Percentiles rank a stretch among this genome's conserved stretches.
Evolutionary conservation across 208 protist genomes (phyloP).

Genomic region (Leishmania braziliensis): DNA sequence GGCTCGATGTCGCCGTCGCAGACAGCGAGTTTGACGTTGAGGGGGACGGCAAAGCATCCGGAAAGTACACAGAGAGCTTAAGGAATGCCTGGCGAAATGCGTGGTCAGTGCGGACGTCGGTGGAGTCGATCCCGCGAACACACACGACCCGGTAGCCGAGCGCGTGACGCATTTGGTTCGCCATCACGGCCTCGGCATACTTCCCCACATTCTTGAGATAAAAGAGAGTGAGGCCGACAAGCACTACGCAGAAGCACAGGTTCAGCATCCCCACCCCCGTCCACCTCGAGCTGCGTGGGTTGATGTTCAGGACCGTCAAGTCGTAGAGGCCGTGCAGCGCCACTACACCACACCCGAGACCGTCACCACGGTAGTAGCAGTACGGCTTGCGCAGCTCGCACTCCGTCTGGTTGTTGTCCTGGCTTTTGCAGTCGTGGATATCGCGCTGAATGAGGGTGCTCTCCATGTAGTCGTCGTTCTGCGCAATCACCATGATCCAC

Average conservation of each 20-base stretch:
- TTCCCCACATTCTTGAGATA: conserved; percentile 48
- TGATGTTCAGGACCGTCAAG: conserved; percentile 76
- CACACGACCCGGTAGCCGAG: conserved; percentile 81
- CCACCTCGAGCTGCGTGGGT: conserved; percentile 57
- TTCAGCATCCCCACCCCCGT: conserved; percentile 67
- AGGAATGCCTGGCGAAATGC: conserved; percentile 51
- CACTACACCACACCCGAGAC: conserved; percentile 52
- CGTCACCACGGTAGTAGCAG: conserved; percentile 47
- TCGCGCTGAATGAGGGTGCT: conserved; percentile 50
- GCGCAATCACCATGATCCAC: conserved; percentile 72
- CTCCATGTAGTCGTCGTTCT: conserved; percentile 48
- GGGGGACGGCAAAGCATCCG: background rate
- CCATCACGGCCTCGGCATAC: conserved; percentile 68
- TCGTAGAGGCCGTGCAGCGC: conserved; percentile 79
- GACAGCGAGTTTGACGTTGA: background rate
- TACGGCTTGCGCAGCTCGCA: conserved; percentile 59
- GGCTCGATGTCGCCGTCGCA: background rate
- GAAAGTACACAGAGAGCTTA: conserved; percentile 59
- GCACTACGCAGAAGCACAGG: conserved; percentile 57
- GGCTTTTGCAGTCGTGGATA: conserved; percentile 44
- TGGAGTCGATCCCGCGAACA: conserved; percentile 57
- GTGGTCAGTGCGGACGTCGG: conserved; percentile 34
- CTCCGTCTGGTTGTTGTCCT: conserved; percentile 49
- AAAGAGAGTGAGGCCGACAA: conserved; percentile 46
- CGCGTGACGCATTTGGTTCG: conserved; percentile 58